Conservation (phyloP, 352 stramenopile genomes). For the Peronosclerospora sorghi region DNA sequence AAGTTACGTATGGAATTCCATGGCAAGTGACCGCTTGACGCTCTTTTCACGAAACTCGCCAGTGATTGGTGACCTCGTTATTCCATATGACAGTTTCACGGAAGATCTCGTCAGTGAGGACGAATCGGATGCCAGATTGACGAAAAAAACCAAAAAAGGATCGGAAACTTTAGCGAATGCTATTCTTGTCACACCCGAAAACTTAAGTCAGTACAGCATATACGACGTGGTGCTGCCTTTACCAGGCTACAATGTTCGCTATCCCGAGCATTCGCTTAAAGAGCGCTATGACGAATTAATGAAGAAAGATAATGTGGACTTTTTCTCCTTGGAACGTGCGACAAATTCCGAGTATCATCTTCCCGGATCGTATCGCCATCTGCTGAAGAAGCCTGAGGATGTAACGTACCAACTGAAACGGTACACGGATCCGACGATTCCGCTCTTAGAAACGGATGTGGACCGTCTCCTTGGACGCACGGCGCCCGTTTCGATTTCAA, state of each 20-base stretch:
- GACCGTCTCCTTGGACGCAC: constrained; percentile 39
- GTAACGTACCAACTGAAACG: constrained; percentile 87
- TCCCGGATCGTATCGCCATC: constrained; percentile 89
- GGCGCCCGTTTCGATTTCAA: constrained; percentile 36
- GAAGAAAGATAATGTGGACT: constrained; percentile 49
- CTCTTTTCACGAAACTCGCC: constrained; percentile 50
- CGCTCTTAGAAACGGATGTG: constrained; percentile 91
- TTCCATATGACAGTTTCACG: constrained; percentile 29
- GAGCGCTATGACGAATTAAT: constrained; percentile 55
- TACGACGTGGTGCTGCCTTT: constrained; percentile 95
- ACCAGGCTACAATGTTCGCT: constrained; percentile 85
- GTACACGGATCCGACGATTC: constrained; percentile 88
- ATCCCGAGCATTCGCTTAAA: constrained; percentile 80
- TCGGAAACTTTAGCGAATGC: too few species aligned
- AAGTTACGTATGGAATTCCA: constrained; percentile 93
- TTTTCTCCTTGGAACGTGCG: constrained; percentile 44
- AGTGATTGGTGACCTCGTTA: constrained; percentile 88
- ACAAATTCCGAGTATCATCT: constrained; percentile 87
- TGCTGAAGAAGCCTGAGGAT: constrained; percentile 84
- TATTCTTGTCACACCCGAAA: constrained; percentile 75
- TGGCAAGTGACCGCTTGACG: constrained; percentile 84
- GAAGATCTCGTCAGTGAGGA: constrained; percentile 30
- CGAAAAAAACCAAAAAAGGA: constrained; percentile 13
- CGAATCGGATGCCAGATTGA: constrained; percentile 5
- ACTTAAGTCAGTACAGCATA: constrained; percentile 85